Conservation (phyloP, 441 rosid species). For the Bruguiera hainesii region DNA sequence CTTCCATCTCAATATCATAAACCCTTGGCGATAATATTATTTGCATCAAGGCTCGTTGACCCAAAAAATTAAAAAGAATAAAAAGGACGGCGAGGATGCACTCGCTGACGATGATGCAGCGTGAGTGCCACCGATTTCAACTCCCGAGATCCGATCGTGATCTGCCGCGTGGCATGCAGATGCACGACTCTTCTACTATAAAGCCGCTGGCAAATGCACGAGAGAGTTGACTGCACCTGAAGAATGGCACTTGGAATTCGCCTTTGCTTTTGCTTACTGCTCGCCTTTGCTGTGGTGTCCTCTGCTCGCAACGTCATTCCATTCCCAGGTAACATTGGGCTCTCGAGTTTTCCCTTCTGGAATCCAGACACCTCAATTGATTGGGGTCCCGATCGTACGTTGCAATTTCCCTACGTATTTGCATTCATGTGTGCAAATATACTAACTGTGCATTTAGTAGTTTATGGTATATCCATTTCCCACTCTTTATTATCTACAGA, state of each 20-base stretch:
- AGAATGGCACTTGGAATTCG: slow-evolving; percentile 28
- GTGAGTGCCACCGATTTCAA: slow-evolving; percentile 24
- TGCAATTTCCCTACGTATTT: background rate
- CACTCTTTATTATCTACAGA: too few species aligned
- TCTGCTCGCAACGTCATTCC: slow-evolving; percentile 37
- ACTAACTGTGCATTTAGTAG: too few species aligned
- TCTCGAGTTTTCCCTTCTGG: background rate
- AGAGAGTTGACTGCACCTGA: background rate
- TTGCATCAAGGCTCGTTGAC: slow-evolving; percentile 8
- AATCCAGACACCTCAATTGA: too few species aligned
- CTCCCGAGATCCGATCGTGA: slow-evolving; percentile 2
- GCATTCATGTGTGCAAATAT: background rate
- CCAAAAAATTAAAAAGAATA: too few species aligned
- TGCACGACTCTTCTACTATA: background rate
- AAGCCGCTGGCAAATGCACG: background rate
- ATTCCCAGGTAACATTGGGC: slow-evolving; percentile 35
- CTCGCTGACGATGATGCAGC: background rate
- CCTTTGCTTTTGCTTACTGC: slow-evolving; percentile 31
- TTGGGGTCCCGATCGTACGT: too few species aligned
- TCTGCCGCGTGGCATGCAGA: background rate
- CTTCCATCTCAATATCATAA: too few species aligned
- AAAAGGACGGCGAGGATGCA: slow-evolving; percentile 14
- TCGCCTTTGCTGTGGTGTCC: slow-evolving; percentile 29
- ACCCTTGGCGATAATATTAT: too few species aligned
- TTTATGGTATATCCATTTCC: too few species aligned